Conservation (phyloP, 1,139 yeast species). For the Candida gigantensis region DNA sequence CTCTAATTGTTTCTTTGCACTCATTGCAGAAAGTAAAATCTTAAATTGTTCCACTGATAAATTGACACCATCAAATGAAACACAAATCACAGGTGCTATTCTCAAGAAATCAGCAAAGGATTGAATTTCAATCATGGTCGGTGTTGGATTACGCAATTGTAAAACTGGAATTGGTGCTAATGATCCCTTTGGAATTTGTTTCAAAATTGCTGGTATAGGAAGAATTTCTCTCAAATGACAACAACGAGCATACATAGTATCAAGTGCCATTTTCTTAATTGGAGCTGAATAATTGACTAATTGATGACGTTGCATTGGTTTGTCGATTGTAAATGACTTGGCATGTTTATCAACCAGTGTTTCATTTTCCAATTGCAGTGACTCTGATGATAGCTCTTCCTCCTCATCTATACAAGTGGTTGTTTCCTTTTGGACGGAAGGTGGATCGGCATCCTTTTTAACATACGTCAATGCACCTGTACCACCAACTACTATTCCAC, state of each 20-base stretch:
- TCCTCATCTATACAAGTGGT: slow-evolving; percentile 16
- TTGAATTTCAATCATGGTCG: slow-evolving; percentile 71
- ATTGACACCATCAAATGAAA: slow-evolving; percentile 70
- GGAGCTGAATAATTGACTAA: slow-evolving; percentile 33
- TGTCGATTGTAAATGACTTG: slow-evolving; percentile 44
- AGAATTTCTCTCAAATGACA: slow-evolving; percentile 73
- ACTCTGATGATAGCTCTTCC: slow-evolving; percentile 17
- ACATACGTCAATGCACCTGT: slow-evolving; percentile 58
- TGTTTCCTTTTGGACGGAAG: slow-evolving; percentile 7
- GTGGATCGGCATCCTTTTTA: slow-evolving; percentile 19
- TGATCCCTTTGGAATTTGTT: slow-evolving; percentile 70
- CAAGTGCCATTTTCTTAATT: slow-evolving; percentile 53
- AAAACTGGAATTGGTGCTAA: slow-evolving; percentile 66
- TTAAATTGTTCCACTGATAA: slow-evolving; percentile 65
- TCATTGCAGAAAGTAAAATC: slow-evolving; percentile 59
- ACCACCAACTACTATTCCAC: slow-evolving; percentile 83
- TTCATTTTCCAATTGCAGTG: slow-evolving; percentile 39
- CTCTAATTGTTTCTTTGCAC: slow-evolving; percentile 60
- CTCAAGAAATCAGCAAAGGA: slow-evolving; percentile 76
- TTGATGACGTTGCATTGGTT: slow-evolving; percentile 43
- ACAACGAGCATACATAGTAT: slow-evolving; percentile 69
- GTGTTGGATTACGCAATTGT: slow-evolving; percentile 69
- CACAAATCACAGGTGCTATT: slow-evolving; percentile 69
- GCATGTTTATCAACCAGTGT: slow-evolving; percentile 46
- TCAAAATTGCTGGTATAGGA: slow-evolving; percentile 75